Conservation (phyloP, 2,329 filamentous ascomycete genomes). For the Rutstroemia sp. region DNA sequence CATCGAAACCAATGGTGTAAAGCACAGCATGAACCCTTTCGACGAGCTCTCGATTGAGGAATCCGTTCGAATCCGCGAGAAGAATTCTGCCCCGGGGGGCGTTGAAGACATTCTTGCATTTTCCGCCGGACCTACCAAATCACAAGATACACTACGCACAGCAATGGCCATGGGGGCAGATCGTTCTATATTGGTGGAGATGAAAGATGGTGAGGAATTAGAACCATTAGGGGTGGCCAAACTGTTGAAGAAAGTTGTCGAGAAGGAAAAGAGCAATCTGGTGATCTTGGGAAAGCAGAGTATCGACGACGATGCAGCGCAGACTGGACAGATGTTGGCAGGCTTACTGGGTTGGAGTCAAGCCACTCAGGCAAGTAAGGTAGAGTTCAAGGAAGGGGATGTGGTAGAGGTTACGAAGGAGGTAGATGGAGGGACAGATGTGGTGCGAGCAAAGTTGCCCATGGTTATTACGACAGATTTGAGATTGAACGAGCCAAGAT, state of each 20-base stretch:
- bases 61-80: constrained; percentile 87
- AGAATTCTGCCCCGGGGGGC: constrained; percentile 61
- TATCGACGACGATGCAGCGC: constrained; percentile 91
- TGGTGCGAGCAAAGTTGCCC: constrained; percentile 74
- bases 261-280: constrained; percentile 81
- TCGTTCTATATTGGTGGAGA: constrained; percentile 80
- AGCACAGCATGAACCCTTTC: constrained; percentile 98
- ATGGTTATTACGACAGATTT: constrained; percentile 94
- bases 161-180: constrained; percentile 99
- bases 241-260: constrained; percentile 70
- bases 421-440: constrained; percentile 94
- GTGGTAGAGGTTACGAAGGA: constrained; percentile 77
- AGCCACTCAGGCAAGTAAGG: constrained; percentile 85
- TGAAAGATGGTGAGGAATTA: constrained; percentile 65
- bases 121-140: constrained; percentile 80
- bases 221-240: constrained; percentile 94
- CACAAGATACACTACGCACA: constrained; percentile 81
- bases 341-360: constrained; percentile 88
- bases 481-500: constrained; percentile 88
- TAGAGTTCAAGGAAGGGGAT: constrained; percentile 62
- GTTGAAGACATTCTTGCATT: constrained; percentile 91
- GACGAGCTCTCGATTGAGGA: constrained; percentile 98
- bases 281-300: constrained; percentile 96
- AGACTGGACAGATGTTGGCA: constrained; percentile 98
- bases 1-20: constrained; percentile 86